Conservation (phyloP, 768 basidiomycete species). For the Termitomyces sp. region DNA sequence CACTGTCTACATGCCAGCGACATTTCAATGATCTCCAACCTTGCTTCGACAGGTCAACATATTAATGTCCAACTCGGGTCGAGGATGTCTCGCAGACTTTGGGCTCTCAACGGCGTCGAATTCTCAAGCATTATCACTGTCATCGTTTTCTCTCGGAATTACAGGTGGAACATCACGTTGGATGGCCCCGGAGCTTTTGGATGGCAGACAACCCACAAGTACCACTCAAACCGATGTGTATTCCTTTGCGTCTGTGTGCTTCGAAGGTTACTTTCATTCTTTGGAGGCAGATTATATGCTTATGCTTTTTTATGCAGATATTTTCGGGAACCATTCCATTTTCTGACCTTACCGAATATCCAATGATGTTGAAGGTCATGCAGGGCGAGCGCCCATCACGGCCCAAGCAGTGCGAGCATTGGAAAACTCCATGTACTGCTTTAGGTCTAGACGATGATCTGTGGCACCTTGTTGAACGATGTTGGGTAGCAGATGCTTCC, state of each 20-base stretch:
- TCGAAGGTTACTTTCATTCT: neutral
- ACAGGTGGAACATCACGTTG: neutral
- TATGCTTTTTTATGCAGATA: neutral
- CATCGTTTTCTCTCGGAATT: neutral
- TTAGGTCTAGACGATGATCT: neutral
- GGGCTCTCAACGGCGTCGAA: neutral
- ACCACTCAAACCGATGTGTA: neutral
- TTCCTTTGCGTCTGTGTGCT: neutral
- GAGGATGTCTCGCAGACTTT: neutral
- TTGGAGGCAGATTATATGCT: neutral
- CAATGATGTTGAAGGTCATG: too few relatives aligned
- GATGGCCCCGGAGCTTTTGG: neutral
- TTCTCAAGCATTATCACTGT: neutral
- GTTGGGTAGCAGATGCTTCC: neutral
- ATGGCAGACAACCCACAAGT: neutral
- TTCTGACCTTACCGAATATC: too few relatives aligned
- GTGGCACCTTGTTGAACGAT: neutral
- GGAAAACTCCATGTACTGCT: neutral
- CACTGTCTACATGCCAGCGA: too few relatives aligned
- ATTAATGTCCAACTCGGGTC: neutral
- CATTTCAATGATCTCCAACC: too few relatives aligned
- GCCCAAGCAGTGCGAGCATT: neutral
- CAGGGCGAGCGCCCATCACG: too few relatives aligned
- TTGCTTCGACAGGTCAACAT: neutral
- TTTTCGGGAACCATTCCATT: constrained; percentile 24